Percentiles rank a stretch among this genome's conserved stretches.
These are phyloP conservation scores for Neurospora cerealis DNA, from an alignment of 495 filamentous ascomycete genomes.

Conservation along the genomic window DNA sequence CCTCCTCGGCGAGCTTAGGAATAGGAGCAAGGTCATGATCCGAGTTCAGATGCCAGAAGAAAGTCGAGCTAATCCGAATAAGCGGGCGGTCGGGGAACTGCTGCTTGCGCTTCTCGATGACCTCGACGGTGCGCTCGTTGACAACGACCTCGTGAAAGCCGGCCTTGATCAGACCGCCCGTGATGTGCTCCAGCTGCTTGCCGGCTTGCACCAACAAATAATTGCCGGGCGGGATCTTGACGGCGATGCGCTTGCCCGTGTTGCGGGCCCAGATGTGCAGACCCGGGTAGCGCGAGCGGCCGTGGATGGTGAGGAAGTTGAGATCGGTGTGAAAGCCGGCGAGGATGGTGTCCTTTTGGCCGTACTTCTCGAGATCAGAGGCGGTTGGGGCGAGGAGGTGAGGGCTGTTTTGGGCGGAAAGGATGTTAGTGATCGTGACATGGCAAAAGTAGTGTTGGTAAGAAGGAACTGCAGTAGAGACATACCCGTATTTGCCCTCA, in stretches of 20 bases:
- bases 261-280: slow-evolving; percentile 46
- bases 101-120: slow-evolving; percentile 23
- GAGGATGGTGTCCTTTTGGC: slow-evolving; percentile 38
- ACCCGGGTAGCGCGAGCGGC: slow-evolving; percentile 42
- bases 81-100: slow-evolving; percentile 32
- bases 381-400: slow-evolving; percentile 43
- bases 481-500: slow-evolving; percentile 40
- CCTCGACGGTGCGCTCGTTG: slow-evolving; percentile 31
- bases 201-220: slow-evolving; percentile 42
- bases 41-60: slow-evolving; percentile 41
- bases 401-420: slow-evolving; percentile 21
- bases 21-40: slow-evolving; percentile 38
- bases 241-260: slow-evolving; percentile 38
- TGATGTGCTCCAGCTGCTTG: slow-evolving; percentile 44
- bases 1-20: slow-evolving; percentile 25
- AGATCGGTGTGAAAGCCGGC: slow-evolving; percentile 45
- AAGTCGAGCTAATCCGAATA: slow-evolving; percentile 38
- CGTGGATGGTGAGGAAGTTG: slow-evolving; percentile 47
- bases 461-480: neutral
- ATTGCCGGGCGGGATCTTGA: slow-evolving; percentile 38
- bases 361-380: slow-evolving; percentile 37
- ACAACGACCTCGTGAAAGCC: slow-evolving; percentile 46
- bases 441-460: too few species aligned
- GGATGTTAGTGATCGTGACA: neutral
- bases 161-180: slow-evolving; percentile 41